phyloP scores from a whole-genome alignment of 2,329 filamentous ascomycete genomes.

The Calonectria ilicicola region DNA sequence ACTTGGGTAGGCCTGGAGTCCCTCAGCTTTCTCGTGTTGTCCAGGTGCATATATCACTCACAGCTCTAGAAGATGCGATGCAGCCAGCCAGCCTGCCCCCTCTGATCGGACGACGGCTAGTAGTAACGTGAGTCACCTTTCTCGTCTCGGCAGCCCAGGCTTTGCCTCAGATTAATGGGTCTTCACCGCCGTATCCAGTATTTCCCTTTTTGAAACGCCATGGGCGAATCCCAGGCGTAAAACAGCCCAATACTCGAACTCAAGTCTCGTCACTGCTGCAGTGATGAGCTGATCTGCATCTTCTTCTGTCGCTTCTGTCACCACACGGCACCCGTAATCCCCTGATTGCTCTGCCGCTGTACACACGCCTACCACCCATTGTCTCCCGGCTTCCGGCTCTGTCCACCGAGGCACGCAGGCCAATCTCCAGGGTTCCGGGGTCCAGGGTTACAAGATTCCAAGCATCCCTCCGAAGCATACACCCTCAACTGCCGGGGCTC shows the following conservation, averaged over 20 bases:
- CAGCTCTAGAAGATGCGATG: constrained; percentile 19
- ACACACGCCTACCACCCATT: constrained; percentile 27
- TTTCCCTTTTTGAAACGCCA: constrained; percentile 8
- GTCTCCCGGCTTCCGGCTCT: constrained; percentile 13
- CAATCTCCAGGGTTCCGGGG: constrained; percentile 26
- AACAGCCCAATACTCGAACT: constrained; percentile 16
- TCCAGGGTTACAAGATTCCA: constrained; percentile 29
- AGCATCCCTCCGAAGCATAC: constrained; percentile 26
- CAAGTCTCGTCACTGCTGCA: constrained; percentile 26
- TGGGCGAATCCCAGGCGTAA: neutral
- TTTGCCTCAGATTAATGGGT: constrained; percentile 16
- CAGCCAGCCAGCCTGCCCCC: constrained; percentile 8
- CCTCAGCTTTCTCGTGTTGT: constrained; percentile 13
- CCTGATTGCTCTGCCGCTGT: constrained; percentile 27
- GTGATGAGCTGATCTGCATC: constrained; percentile 36
- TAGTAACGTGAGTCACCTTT: constrained; percentile 26
- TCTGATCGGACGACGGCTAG: constrained; percentile 21
- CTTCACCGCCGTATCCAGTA: constrained; percentile 16
- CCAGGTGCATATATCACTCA: constrained; percentile 29
- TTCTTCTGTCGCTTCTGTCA: constrained; percentile 17
- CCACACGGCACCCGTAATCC: constrained; percentile 21
- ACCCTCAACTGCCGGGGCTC: constrained; percentile 35
- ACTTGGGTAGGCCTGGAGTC: constrained; percentile 4
- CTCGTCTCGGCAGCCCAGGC: neutral
- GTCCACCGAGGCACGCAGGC: constrained; percentile 6